A percentile compares a stretch with the other conserved stretches of the same genome.
Conservation (phyloP, 2,329 filamentous ascomycete genomes). For the Thielaviopsis euricoi region DNA sequence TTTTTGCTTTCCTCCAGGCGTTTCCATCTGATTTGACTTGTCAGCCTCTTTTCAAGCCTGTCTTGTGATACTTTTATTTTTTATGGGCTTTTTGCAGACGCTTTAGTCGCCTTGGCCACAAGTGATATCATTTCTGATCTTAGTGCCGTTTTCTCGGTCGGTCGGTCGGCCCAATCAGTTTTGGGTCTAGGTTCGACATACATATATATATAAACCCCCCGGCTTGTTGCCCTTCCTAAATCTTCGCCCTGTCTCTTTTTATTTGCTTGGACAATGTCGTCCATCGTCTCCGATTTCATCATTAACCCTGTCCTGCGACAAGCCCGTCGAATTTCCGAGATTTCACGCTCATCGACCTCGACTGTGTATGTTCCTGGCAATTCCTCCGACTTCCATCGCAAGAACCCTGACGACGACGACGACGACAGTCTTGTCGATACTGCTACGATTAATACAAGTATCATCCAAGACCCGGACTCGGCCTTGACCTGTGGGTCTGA, state of each 20-base stretch:
- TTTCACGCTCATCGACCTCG: conserved; percentile 19
- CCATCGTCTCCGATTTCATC: conserved; percentile 46
- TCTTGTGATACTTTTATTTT: background rate
- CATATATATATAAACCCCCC: background rate
- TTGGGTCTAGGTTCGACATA: background rate
- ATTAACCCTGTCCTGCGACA: conserved; percentile 51
- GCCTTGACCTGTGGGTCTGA: background rate
- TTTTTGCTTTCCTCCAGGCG: background rate
- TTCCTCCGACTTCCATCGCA: background rate
- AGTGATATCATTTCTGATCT: background rate
- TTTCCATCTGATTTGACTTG: background rate
- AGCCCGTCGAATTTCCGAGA: conserved; percentile 44
- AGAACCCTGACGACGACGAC: conserved; percentile 19
- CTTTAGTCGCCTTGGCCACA: background rate
- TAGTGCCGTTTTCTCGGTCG: background rate
- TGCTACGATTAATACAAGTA: background rate
- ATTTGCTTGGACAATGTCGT: conserved; percentile 32
- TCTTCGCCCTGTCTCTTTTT: background rate
- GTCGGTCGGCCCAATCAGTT: background rate
- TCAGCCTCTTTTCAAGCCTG: background rate
- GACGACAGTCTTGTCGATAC: conserved; percentile 18
- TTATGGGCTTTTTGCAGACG: background rate
- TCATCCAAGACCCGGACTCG: background rate
- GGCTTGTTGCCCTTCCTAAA: background rate
- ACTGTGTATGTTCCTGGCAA: background rate